These are phyloP conservation scores for Akanthomyces lecanii DNA, from an alignment of 2,329 filamentous ascomycete genomes.

Conservation along the genomic window DNA sequence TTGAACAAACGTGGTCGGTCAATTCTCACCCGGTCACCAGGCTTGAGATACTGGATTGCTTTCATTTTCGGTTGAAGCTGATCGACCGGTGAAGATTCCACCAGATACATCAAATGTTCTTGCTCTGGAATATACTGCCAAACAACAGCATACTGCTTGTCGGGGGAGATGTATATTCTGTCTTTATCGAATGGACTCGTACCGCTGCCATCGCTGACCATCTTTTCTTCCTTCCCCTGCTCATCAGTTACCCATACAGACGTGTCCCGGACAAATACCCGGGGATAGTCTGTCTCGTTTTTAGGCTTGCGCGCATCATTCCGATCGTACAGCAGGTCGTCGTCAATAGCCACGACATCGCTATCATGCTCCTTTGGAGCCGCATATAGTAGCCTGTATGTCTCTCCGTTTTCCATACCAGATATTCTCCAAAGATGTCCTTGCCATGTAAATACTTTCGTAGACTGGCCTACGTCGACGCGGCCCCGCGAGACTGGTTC, in stretches of 20 bases:
- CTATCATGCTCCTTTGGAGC: neutral
- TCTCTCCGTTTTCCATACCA: neutral
- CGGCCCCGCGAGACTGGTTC: neutral
- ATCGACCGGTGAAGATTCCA: conserved; percentile 17
- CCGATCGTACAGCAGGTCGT: neutral
- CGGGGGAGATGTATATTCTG: neutral
- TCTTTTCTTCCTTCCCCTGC: neutral
- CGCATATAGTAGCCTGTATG: neutral
- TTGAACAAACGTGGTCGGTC: conserved; percentile 19
- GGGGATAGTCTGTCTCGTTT: neutral
- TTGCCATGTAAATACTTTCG: neutral
- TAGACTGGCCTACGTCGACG: neutral
- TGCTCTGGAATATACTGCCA: neutral
- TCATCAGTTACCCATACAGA: neutral
- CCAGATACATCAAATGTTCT: neutral
- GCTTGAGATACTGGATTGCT: conserved; percentile 21
- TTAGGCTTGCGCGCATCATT: neutral
- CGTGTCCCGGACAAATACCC: neutral
- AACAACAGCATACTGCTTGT: neutral
- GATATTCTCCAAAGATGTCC: neutral
- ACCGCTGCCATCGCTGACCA: neutral
- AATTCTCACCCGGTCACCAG: conserved; percentile 7
- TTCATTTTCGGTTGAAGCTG: conserved; percentile 27
- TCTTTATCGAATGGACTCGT: neutral
- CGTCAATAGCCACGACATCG: neutral